Percentiles rank a stretch among this genome's conserved stretches.
Evolutionary conservation across 371 early-diverging fungal genomes (phyloP).

Genomic region (Apophysomyces sp.): DNA sequence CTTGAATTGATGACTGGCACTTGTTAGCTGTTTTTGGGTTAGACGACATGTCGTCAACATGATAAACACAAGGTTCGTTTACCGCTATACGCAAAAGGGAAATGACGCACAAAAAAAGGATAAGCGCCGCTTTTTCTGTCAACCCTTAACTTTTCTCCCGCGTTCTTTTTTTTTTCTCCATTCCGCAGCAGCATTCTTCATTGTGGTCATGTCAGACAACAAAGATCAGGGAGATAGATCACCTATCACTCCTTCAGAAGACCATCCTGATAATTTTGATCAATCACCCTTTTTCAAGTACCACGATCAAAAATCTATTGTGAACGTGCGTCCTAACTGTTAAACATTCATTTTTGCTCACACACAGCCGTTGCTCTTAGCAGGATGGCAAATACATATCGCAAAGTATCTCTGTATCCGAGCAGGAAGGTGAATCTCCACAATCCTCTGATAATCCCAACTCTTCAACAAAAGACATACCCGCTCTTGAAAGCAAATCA

Average conservation of each 20-base stretch:
- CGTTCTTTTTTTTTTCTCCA: background rate
- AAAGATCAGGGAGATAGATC: background rate
- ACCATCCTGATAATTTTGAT: slow-evolving; percentile 10
- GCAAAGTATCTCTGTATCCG: slow-evolving; percentile 23
- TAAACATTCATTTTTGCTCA: background rate
- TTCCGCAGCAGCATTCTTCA: background rate
- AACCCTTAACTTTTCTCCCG: background rate
- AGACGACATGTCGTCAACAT: too few relatives aligned
- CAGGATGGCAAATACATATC: slow-evolving; percentile 47
- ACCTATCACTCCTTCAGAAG: background rate
- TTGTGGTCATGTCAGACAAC: background rate
- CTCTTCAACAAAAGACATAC: background rate
- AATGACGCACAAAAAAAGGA: background rate
- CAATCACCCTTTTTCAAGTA: slow-evolving; percentile 47
- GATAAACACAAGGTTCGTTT: background rate
- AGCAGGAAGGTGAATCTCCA: background rate
- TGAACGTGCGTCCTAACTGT: slow-evolving; percentile 28
- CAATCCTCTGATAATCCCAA: background rate
- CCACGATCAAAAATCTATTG: slow-evolving; percentile 39
- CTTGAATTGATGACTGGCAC: too few relatives aligned
- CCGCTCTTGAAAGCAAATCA: background rate
- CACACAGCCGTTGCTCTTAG: slow-evolving; percentile 10
- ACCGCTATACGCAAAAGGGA: background rate
- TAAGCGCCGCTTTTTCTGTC: background rate
- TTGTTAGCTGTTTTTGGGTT: too few relatives aligned